Conservation (phyloP, 164 flowering plant species). For the Kingdonia uniflora region DNA sequence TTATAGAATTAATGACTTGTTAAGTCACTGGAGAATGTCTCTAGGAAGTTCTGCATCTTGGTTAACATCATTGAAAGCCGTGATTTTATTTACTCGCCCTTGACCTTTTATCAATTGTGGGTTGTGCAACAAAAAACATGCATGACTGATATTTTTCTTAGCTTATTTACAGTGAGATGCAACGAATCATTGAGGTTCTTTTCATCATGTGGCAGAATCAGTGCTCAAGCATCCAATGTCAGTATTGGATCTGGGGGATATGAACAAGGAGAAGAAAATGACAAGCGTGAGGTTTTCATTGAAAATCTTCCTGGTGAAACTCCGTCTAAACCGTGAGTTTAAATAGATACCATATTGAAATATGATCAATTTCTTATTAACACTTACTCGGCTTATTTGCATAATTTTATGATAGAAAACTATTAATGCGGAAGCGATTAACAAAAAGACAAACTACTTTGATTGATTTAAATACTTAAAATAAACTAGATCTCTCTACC, state of each 20-base stretch:
- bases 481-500: too few species aligned
- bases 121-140: background rate
- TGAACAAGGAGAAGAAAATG: conserved; percentile 38
- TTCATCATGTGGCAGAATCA: conserved; percentile 15
- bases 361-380: background rate
- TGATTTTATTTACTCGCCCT: too few species aligned
- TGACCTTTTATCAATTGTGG: too few species aligned
- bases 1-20: background rate
- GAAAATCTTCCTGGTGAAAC: conserved; percentile 18
- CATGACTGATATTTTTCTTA: background rate
- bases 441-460: too few species aligned
- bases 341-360: background rate
- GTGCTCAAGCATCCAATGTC: conserved; percentile 56
- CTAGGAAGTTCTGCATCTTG: too few species aligned
- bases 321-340: conserved; percentile 46
- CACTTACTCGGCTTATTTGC: too few species aligned
- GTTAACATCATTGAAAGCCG: too few species aligned
- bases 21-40: background rate
- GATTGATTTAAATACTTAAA: too few species aligned
- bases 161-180: conserved; percentile 31
- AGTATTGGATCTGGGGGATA: conserved; percentile 66
- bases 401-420: too few species aligned
- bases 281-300: conserved; percentile 14
- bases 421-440: too few species aligned
- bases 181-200: conserved; percentile 23